phyloP scores from a whole-genome alignment of 495 filamentous ascomycete species.

The Podospora pseudoanserina region DNA sequence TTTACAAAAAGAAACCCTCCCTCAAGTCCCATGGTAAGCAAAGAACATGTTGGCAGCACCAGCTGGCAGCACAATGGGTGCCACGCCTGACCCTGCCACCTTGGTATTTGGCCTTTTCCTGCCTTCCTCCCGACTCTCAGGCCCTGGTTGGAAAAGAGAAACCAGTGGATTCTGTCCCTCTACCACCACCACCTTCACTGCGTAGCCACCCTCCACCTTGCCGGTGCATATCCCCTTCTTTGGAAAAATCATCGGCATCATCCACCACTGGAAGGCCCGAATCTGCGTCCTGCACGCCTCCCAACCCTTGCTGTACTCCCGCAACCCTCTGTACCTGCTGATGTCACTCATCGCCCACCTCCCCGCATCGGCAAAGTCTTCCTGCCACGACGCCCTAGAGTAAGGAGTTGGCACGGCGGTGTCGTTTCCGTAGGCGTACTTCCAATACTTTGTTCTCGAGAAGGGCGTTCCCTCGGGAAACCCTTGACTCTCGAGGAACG shows the following conservation, averaged over 20 bases:
- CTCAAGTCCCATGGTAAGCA: not conserved
- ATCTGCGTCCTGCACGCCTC: conserved; percentile 15
- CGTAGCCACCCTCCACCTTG: conserved; percentile 4
- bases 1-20: not conserved
- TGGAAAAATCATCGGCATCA: conserved; percentile 18
- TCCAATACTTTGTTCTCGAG: conserved; percentile 17
- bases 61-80: not conserved
- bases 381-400: conserved; percentile 17
- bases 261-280: conserved; percentile 6
- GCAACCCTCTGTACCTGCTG: conserved; percentile 9
- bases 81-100: not conserved
- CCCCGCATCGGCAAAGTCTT: conserved; percentile 28
- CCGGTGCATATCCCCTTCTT: conserved; percentile 8
- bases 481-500: not conserved
- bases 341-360: conserved; percentile 24
- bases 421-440: conserved; percentile 9
- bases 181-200: not conserved
- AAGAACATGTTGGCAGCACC: not conserved
- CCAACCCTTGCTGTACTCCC: conserved; percentile 19
- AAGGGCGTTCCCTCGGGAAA: conserved; percentile 16
- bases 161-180: not conserved
- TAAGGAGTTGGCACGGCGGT: conserved; percentile 22
- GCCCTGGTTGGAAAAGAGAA: not conserved
- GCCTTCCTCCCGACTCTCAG: not conserved
- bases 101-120: not conserved